Evolutionary conservation across 768 basidiomycete genomes (phyloP).

Genomic region (Kwoniella pini): DNA sequence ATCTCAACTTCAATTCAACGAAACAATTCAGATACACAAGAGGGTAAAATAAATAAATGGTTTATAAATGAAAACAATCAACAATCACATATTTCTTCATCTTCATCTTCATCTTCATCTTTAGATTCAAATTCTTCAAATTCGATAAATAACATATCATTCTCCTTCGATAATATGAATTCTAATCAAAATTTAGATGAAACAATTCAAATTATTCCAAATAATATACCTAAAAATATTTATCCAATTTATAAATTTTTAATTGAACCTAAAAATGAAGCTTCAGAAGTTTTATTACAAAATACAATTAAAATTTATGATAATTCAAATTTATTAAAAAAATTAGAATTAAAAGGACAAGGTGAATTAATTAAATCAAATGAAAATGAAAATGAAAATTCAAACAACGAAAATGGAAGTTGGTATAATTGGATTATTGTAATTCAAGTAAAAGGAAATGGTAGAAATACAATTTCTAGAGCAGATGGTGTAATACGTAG

Average conservation of each 20-base stretch:
- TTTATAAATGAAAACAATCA: conserved; percentile 5
- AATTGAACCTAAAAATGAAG: no score
- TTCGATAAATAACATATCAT: no score
- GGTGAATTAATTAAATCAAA: neutral
- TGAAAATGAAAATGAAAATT: no score
- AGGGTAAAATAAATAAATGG: conserved; percentile 17
- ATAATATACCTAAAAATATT: no score
- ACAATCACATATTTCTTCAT: neutral
- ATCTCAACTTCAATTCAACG: neutral
- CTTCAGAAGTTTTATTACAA: conserved; percentile 10
- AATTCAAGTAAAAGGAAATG: conserved; percentile 42
- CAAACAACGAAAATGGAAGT: no score
- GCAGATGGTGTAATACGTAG: conserved; percentile 42
- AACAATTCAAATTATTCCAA: no score
- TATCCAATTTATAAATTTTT: no score
- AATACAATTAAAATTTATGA: conserved; percentile 11
- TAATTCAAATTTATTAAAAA: neutral
- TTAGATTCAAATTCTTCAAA: neutral
- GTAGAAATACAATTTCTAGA: conserved; percentile 47
- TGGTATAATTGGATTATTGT: conserved; percentile 49
- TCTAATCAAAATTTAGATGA: no score
- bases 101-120: conserved; percentile 9
- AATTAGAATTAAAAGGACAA: conserved; percentile 10
- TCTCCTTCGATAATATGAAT: no score
- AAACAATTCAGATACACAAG: neutral